phyloP scores from a whole-genome alignment of 345 rosid genomes.

The Gossypium raimondii region DNA sequence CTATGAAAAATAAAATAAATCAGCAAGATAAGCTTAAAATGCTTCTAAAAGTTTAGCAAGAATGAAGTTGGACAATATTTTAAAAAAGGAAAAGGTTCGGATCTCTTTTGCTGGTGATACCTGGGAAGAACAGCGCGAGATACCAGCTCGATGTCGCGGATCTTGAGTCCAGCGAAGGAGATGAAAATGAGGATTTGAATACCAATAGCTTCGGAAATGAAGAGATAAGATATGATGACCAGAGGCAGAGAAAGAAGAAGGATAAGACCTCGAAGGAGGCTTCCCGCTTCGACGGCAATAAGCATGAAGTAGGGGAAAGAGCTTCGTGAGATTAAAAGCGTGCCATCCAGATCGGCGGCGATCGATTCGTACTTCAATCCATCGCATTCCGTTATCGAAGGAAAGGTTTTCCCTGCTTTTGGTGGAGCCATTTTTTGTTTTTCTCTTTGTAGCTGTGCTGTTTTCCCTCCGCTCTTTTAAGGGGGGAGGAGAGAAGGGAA shows the following conservation, averaged over 20 bases:
- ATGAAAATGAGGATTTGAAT: constrained; percentile 86
- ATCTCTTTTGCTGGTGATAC: constrained; percentile 24
- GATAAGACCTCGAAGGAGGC: constrained; percentile 73
- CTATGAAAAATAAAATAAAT: constrained; percentile 28
- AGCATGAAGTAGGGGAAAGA: constrained; percentile 93
- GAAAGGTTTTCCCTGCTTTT: constrained; percentile 33
- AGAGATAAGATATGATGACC: constrained; percentile 58
- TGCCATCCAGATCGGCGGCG: constrained; percentile 94
- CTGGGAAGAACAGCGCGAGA: constrained; percentile 89
- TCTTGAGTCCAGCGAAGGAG: constrained; percentile 73
- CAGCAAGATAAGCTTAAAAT: not conserved
- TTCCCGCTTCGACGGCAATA: constrained; percentile 84
- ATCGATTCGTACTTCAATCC: constrained; percentile 50
- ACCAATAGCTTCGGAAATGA: constrained; percentile 78
- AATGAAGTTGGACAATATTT: not conserved
- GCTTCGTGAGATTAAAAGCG: constrained; percentile 72
- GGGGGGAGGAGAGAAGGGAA: constrained; percentile 4
- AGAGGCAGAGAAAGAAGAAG: constrained; percentile 73
- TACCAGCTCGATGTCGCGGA: constrained; percentile 83
- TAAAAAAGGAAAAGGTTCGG: not conserved
- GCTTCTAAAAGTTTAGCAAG: not conserved
- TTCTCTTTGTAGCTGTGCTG: not conserved
- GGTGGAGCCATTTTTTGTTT: constrained; percentile 29
- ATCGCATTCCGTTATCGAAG: constrained; percentile 47
- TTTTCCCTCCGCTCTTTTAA: not conserved